Base-by-base conservation (phyloP, 2,329 filamentous ascomycete species). In the Aspergillus sp. region DNA sequence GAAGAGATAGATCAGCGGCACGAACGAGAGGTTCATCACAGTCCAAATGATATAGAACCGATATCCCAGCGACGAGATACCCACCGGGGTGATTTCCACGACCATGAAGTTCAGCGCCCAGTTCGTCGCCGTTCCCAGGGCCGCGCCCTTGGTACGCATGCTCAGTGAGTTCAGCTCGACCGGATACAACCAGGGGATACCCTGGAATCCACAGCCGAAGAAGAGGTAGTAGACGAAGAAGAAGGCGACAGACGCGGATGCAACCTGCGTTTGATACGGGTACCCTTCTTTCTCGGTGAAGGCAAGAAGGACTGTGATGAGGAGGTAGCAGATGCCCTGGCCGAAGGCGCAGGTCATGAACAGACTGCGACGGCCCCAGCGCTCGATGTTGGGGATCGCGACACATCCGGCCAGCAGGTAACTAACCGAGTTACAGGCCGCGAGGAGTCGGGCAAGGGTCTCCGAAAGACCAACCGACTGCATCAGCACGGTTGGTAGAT, bases 281-380 rank as follows among this genome's bases (percentile, higher is more conserved):
- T 62, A 44, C 76, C 74, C 45, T 77, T 75, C 5, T 62, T 62
- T 52, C 38, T 62, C 60, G 26, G 53, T 61, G 17, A 51, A 61
- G 10, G 56, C 42, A 11, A 77, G 67, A 0, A 74, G 66, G 16
- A 77, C 75, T 0, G 76, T 73, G 47, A 80, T 80, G 8, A 78
- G 61, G 16, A 76, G 68, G 68, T 76, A 80, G 58, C 77, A 82
- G 11, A 75, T 70, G 1, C 72, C 76, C 52, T 77, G 79, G 9
- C 75, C 79, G 6, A 69, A 66, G n/a, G 77, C 73, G 5, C 73
- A 76, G 16, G 62, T 62, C 68, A 80, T 78, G 76, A 80, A 77
- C 44, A 79, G 68, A 46, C 71, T 74, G 9, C 78, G 70, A 9
- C 78, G 70, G 2, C 78, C 78, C 52, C 72, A 78, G 5, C 74